Base-by-base conservation (phyloP, 768 basidiomycete species). In the Podaxis sp. region DNA sequence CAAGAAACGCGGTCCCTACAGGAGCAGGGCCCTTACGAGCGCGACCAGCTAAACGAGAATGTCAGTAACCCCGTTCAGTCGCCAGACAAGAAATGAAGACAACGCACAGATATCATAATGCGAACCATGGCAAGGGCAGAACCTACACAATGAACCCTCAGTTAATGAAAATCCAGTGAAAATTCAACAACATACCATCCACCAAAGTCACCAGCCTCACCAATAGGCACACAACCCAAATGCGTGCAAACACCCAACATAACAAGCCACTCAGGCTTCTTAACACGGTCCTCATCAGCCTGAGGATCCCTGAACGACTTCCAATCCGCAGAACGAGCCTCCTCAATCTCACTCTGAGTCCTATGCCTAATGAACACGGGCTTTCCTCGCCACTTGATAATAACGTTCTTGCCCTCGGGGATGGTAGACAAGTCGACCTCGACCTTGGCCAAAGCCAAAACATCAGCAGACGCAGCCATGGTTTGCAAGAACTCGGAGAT, bases 341-440 rank as follows among this genome's bases (percentile, higher is more conserved):
- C 97, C 66, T 93, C 86, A 69, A 99, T 92, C 82, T 99, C 97
- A 61, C 82, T 84, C 61, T 82, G 71, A 13, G 97, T 99, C 71
- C 97, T 87, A 82, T 99, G 97, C 68, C 97, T 87, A 75, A 99
- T 95, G 83, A 99, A 99, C 59, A 99, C 97, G 67, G 97, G 97
- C 84, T 99, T 99, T 76, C 97, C 97, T 72, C 97, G 92, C 97
- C 97, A 99, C 82, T 98, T 95, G 80, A 96, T 92, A 77, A 96
- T 88, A 68, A 90, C 92, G 74, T 96, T 96, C 86, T 95, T 96
- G 76, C 95, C 95, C 84, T 98, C 95, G 40, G 97, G 97, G 71
- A 99, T 99, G 64, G 77, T 80, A 59, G 79, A 77, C 64, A 99
- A 87, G 42, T 96, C 94, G 64, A 99, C 87, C 79, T 99, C 97